A percentile compares a stretch with the other conserved stretches of the same genome.
Evolutionary conservation across 1,139 yeast genomes (phyloP).

Genomic region (Sugiyamaella xylanicola): DNA sequence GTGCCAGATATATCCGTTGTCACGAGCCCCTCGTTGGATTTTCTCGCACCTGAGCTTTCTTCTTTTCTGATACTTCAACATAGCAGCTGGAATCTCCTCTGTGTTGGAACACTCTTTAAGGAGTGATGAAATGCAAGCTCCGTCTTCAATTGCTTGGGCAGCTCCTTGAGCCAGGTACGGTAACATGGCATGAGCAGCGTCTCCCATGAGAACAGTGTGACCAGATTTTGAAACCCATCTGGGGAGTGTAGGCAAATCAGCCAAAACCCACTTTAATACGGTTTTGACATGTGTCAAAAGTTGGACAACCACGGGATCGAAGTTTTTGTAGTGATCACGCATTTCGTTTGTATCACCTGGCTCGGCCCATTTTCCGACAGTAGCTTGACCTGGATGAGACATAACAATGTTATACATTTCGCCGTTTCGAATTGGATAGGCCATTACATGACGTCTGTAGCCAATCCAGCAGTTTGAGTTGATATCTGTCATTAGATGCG

Average conservation of each 20-base stretch:
- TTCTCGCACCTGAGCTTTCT: conserved; percentile 41
- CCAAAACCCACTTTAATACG: conserved; percentile 25
- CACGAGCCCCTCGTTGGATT: conserved; percentile 34
- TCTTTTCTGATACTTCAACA: conserved; percentile 33
- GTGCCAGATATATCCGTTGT: conserved; percentile 37
- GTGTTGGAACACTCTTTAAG: conserved; percentile 30
- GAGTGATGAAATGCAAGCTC: conserved; percentile 30
- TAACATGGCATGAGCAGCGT: conserved; percentile 48
- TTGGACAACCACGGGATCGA: conserved; percentile 21
- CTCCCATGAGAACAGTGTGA: conserved; percentile 31
- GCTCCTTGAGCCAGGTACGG: conserved; percentile 50
- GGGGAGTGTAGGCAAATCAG: conserved; percentile 23
- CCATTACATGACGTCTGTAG: conserved; percentile 27
- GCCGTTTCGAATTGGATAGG: conserved; percentile 28
- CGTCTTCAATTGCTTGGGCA: conserved; percentile 47
- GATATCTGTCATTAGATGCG: conserved; percentile 35
- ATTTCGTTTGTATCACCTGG: conserved; percentile 24
- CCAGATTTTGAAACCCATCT: conserved; percentile 25
- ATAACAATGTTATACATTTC: conserved; percentile 28
- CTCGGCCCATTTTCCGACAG: conserved; percentile 26
- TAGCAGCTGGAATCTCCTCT: conserved; percentile 29
- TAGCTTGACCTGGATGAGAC: conserved; percentile 27
- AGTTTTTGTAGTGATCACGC: conserved; percentile 21
- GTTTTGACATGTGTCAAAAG: conserved; percentile 21
- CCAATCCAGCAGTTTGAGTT: conserved; percentile 45